phyloP scores from a whole-genome alignment of 1,284 basidiomycete genomes.

The Schizopora paradoxa region DNA sequence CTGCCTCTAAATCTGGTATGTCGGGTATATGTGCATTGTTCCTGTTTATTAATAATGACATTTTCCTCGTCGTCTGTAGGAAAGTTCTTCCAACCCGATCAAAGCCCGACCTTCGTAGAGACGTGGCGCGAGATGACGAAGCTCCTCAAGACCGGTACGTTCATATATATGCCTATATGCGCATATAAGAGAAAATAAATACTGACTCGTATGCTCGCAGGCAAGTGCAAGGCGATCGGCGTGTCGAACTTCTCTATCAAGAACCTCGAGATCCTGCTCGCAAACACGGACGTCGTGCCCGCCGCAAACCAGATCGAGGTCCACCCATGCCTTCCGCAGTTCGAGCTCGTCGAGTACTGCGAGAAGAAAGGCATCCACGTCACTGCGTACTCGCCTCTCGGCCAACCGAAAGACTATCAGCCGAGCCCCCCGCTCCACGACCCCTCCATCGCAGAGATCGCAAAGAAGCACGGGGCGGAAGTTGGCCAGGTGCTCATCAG shows the following conservation, averaged over 20 bases:
- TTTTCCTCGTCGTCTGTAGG: constrained; percentile 15
- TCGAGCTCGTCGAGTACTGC: constrained; percentile 52
- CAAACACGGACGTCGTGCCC: constrained; percentile 40
- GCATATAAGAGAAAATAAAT: background rate
- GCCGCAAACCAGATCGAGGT: constrained; percentile 62
- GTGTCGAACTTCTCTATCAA: constrained; percentile 66
- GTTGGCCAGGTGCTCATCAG: constrained; percentile 49
- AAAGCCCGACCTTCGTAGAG: constrained; percentile 36
- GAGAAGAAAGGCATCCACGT: constrained; percentile 53
- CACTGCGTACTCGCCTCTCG: constrained; percentile 66
- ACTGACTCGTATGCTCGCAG: background rate
- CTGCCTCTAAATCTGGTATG: constrained; percentile 15
- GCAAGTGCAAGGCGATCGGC: constrained; percentile 53
- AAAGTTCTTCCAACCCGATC: constrained; percentile 33
- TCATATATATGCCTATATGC: background rate
- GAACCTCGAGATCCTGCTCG: constrained; percentile 38
- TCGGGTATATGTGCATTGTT: constrained; percentile 13
- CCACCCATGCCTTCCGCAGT: constrained; percentile 53
- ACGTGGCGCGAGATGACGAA: constrained; percentile 62
- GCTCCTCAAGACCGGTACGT: constrained; percentile 38
- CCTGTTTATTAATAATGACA: constrained; percentile 6
- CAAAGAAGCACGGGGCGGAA: constrained; percentile 38
- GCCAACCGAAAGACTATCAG: background rate
- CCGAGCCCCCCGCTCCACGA: constrained; percentile 19
- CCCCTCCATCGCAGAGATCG: constrained; percentile 36